Conservation (phyloP, 805 yeast species). For the Yamadazyma laniorum region DNA sequence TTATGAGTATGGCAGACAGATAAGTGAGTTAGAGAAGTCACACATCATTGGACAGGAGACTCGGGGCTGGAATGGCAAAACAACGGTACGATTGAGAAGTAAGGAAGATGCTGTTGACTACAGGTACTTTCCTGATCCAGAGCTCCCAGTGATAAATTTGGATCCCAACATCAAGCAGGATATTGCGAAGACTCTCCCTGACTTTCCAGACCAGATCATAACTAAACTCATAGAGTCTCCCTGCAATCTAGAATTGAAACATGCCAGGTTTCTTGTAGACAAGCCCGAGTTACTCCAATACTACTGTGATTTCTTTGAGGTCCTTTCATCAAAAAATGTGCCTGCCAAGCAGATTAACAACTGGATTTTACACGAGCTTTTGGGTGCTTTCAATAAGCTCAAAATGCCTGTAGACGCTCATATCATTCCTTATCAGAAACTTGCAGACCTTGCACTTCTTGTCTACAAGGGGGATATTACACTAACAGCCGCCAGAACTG, state of each 20-base stretch:
- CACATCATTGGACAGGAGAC: constrained; percentile 55
- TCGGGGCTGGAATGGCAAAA: constrained; percentile 85
- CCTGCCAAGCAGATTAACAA: constrained; percentile 51
- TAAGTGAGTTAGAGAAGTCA: constrained; percentile 36
- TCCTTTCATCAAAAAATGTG: constrained; percentile 19
- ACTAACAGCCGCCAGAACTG: constrained; percentile 61
- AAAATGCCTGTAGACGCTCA: constrained; percentile 31
- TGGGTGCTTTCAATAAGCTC: constrained; percentile 65
- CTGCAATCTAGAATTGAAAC: constrained; percentile 61
- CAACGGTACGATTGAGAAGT: constrained; percentile 64
- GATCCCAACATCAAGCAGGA: constrained; percentile 41
- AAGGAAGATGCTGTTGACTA: constrained; percentile 86
- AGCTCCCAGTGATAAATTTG: constrained; percentile 61
- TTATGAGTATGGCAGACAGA: constrained; percentile 73
- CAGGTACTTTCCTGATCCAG: constrained; percentile 93
- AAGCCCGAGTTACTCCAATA: constrained; percentile 49
- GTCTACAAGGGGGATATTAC: constrained; percentile 53
- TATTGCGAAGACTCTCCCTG: constrained; percentile 48
- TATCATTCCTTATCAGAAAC: constrained; percentile 34
- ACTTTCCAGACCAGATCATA: constrained; percentile 60
- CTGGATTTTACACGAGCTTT: constrained; percentile 80
- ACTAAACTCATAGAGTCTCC: constrained; percentile 46
- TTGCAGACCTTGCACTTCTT: constrained; percentile 55
- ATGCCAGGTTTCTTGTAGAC: constrained; percentile 67
- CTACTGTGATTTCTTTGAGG: constrained; percentile 39